phyloP scores from a whole-genome alignment of 2,329 filamentous ascomycete genomes.

The Chalara sp. region DNA sequence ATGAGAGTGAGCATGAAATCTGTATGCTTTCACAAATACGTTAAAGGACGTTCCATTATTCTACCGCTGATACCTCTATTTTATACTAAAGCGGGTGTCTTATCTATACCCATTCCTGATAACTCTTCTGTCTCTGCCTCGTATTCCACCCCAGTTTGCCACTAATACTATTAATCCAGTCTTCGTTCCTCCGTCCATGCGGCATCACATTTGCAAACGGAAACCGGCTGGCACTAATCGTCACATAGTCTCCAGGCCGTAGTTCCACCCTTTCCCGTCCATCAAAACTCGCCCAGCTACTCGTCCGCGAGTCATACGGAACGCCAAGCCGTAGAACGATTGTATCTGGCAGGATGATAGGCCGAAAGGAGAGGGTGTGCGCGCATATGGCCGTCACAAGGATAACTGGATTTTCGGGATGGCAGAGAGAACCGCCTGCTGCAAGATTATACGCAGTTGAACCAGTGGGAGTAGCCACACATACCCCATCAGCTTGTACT shows the following conservation, averaged over 20 bases:
- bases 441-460: conserved; percentile 95
- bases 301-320: conserved; percentile 85
- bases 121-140: conserved; percentile 66
- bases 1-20: too few species aligned
- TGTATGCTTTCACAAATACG: too few species aligned
- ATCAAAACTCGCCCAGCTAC: conserved; percentile 97
- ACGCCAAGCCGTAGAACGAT: conserved; percentile 90
- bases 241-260: conserved; percentile 73
- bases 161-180: conserved; percentile 78
- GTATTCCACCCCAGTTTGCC: conserved; percentile 78
- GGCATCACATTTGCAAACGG: conserved; percentile 74
- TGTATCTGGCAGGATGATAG: conserved; percentile 94
- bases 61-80: too few species aligned
- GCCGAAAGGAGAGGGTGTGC: conserved; percentile 89
- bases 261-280: conserved; percentile 83
- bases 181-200: conserved; percentile 61
- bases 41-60: too few species aligned
- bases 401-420: conserved; percentile 95
- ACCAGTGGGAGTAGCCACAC: conserved; percentile 88
- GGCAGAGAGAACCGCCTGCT: conserved; percentile 88
- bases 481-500: conserved; percentile 86
- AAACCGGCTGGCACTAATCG: conserved; percentile 72
- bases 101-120: conserved; percentile 30
- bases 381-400: conserved; percentile 91
- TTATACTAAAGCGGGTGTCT: too few species aligned